phyloP scores from a whole-genome alignment of 1,139 yeast species.

The Blastobotrys apis region DNA sequence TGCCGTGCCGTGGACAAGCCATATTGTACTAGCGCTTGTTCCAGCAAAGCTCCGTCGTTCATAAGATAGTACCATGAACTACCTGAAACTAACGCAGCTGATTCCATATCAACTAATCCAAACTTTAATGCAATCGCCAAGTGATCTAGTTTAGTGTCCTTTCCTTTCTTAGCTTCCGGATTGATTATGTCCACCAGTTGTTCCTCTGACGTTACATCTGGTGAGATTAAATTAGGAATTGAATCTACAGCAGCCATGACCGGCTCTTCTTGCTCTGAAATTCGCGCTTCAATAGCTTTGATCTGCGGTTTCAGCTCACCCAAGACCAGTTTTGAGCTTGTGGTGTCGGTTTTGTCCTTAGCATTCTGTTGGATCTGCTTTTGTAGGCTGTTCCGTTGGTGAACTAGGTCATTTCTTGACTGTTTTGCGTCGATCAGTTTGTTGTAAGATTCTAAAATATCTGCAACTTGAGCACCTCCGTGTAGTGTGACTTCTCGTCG shows the following conservation, averaged over 20 bases:
- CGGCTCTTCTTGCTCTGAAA: slow-evolving; percentile 39
- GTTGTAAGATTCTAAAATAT: slow-evolving; percentile 30
- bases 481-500: slow-evolving; percentile 42
- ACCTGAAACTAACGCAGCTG: slow-evolving; percentile 77
- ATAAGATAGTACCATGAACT: slow-evolving; percentile 82
- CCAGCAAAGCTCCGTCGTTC: slow-evolving; percentile 84
- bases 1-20: slow-evolving; percentile 62
- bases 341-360: slow-evolving; percentile 4
- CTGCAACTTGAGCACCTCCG: slow-evolving; percentile 35
- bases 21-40: slow-evolving; percentile 83
- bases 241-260: slow-evolving; percentile 43
- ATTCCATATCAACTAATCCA: slow-evolving; percentile 61
- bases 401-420: slow-evolving; percentile 26
- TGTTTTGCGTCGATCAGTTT: slow-evolving; percentile 23
- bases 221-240: slow-evolving; percentile 60
- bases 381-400: slow-evolving; percentile 28
- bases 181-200: slow-evolving; percentile 30
- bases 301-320: slow-evolving; percentile 34
- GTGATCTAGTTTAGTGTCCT: slow-evolving; percentile 48
- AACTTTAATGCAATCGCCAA: slow-evolving; percentile 57
- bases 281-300: slow-evolving; percentile 37
- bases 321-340: slow-evolving; percentile 9
- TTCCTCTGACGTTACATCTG: slow-evolving; percentile 49
- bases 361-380: slow-evolving; percentile 16
- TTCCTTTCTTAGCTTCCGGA: slow-evolving; percentile 19